A percentile compares a stretch with the other conserved stretches of the same genome.
phyloP scores from a whole-genome alignment of 441 rosid species.

The Melastoma candidum region DNA sequence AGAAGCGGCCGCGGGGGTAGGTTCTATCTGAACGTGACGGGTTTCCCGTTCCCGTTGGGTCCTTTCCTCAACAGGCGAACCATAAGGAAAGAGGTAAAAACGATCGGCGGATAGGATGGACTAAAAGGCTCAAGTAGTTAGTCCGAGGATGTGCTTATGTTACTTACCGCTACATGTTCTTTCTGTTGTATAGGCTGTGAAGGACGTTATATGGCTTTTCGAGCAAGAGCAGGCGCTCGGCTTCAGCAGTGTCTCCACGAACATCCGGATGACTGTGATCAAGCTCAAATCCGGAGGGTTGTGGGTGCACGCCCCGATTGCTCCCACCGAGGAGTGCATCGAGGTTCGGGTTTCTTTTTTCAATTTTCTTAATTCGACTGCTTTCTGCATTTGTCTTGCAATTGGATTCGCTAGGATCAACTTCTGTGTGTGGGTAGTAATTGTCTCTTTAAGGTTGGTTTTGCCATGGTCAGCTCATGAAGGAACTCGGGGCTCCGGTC shows the following conservation, averaged over 20 bases:
- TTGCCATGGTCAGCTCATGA: conserved; percentile 53
- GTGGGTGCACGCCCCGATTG: conserved; percentile 99
- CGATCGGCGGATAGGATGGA: conserved; percentile 2
- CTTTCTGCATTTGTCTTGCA: no score
- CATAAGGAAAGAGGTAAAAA: conserved; percentile 68
- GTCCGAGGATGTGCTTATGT: neutral
- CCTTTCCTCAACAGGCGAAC: conserved; percentile 93
- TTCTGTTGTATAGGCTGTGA: conserved; percentile 46
- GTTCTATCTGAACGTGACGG: conserved; percentile 80
- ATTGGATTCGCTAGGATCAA: no score
- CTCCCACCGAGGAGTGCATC: conserved; percentile 90
- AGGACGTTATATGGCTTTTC: conserved; percentile 83
- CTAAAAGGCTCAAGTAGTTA: neutral
- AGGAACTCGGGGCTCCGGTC: conserved; percentile 79
- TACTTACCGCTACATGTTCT: neutral
- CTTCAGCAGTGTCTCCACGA: conserved; percentile 95
- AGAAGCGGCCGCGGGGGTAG: conserved; percentile 28
- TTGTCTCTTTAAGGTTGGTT: conserved; percentile 11
- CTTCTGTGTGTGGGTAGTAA: conserved; percentile 8
- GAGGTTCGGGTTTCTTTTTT: conserved; percentile 31
- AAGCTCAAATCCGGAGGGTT: conserved; percentile 94
- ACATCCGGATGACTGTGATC: conserved; percentile 87
- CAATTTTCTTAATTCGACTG: no score
- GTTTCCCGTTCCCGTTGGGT: conserved; percentile 95
- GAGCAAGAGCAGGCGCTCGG: conserved; percentile 98